Evolutionary conservation across 768 basidiomycete species (phyloP), one percentile per base, ranked within the genome.

Genomic region (Rhodotorula paludigena): DNA sequence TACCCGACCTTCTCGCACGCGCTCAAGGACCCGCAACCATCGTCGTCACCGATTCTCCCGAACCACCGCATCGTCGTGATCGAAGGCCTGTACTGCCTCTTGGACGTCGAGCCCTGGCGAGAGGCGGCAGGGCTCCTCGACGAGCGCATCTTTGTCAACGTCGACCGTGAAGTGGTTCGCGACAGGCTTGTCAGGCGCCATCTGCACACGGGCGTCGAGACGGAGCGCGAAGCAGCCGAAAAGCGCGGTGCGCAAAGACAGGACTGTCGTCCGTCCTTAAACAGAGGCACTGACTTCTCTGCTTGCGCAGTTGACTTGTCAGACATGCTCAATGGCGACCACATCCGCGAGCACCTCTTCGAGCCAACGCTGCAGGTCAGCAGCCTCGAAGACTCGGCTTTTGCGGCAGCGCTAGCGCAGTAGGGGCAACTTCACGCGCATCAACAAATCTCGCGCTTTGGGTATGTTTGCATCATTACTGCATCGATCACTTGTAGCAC

Each of bases 1-100:
- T 92, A 89, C 33, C 92, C 90, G 0, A 86, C 89, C 0, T 97
- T 96, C 77, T 85, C 86, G 60, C 93, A 96, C 77, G 84, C 89
- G 1, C 77, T 89, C 59, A 97, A 94, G 76, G 93, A 97, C 75
- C 92, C 92, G 0, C 80, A 80, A 0, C 83, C 84, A 7, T 81
- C 86, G 52, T 83, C 85, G 1, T 76, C 87, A 33, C 75, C 80
- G 6, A 82, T 97, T 35, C 74, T 80, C 33, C 84, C 87, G 0
- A 74, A 80, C 39, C 87, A 93, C 74, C 85, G 89, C 20, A 84
- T 97, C 60, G 82, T 96, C 49, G 77, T 97, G 66, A 84, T 97
- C 69, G 93, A 97, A 78, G 92, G 93, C 0, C 79, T 96, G n/a
- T 96, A 97, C 77, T 82, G 86, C 5, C 85, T 90, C 73, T 82